Evolutionary conservation across 345 rosid genomes (phyloP).

Genomic region (Salix dunnii): DNA sequence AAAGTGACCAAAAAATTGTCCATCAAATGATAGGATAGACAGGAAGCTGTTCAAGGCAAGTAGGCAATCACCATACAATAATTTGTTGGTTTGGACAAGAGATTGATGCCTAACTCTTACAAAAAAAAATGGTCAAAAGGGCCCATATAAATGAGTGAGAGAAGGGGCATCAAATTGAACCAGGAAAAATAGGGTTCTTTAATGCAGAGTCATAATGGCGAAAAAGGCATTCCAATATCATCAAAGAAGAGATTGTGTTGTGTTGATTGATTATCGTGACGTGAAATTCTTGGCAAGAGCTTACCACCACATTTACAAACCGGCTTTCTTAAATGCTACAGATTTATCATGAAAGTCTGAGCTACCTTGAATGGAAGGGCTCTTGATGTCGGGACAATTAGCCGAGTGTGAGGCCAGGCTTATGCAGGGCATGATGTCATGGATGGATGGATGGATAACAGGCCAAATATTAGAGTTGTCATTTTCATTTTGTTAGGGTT

Average conservation of each 20-base stretch:
- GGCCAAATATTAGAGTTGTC: no score
- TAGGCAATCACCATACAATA: neutral
- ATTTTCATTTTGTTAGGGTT: no score
- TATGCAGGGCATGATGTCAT: slow-evolving; percentile 11
- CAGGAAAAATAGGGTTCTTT: neutral
- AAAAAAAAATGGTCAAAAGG: neutral
- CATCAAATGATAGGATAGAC: neutral
- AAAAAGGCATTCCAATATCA: neutral
- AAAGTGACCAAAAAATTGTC: neutral
- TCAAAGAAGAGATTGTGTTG: neutral
- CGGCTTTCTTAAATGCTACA: neutral
- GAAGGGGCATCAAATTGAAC: neutral
- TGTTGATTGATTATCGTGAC: neutral
- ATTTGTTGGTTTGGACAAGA: neutral
- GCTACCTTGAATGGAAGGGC: slow-evolving; percentile 1
- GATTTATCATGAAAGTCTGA: neutral
- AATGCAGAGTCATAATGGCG: neutral
- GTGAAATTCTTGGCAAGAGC: neutral
- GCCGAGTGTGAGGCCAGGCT: neutral
- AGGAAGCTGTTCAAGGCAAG: neutral
- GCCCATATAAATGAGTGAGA: neutral
- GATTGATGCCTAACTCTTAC: neutral
- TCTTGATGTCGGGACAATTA: neutral
- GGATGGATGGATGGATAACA: no score
- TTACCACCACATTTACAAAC: neutral